Evolutionary conservation across 345 rosid genomes (phyloP).

Genomic region (Aquilaria malaccensis): DNA sequence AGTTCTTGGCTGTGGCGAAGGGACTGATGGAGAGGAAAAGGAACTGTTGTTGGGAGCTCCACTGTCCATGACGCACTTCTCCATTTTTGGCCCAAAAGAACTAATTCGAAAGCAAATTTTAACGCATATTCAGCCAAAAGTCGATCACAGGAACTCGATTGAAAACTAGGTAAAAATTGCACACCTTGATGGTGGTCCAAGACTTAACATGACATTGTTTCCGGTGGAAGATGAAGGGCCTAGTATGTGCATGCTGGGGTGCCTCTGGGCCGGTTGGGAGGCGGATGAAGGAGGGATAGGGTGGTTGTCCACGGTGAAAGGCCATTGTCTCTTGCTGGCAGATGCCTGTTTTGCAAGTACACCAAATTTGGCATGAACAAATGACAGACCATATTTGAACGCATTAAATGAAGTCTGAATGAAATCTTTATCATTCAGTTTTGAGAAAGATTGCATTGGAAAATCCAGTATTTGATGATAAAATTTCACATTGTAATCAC

Average conservation of each 20-base stretch:
- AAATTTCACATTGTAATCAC: no score
- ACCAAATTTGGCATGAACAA: conserved; percentile 6
- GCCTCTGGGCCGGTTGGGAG: conserved; percentile 11
- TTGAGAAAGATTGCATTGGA: no score
- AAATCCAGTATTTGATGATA: no score
- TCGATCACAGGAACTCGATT: not conserved
- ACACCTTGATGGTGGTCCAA: conserved; percentile 18
- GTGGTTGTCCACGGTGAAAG: conserved; percentile 23
- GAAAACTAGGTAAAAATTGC: conserved; percentile 21
- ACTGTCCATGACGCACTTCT: conserved; percentile 14
- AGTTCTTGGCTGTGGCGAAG: conserved; percentile 12
- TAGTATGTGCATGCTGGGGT: conserved; percentile 7
- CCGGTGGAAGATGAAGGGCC: conserved; percentile 18
- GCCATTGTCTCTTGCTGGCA: conserved; percentile 35
- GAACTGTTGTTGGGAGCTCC: conserved; percentile 28
- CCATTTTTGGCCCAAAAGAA: conserved; percentile 20
- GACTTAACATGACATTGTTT: conserved; percentile 9
- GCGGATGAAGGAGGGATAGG: conserved; percentile 15
- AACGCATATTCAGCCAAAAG: not conserved
- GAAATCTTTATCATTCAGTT: no score
- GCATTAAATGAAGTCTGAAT: not conserved
- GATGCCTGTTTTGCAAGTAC: conserved; percentile 22
- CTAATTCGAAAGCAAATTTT: conserved; percentile 26
- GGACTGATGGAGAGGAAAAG: conserved; percentile 19
- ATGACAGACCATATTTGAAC: not conserved